Evolutionary conservation across 1,139 yeast genomes (phyloP), one percentile per base, ranked within the genome.

Genomic region (Geotrichum histeridarum): DNA sequence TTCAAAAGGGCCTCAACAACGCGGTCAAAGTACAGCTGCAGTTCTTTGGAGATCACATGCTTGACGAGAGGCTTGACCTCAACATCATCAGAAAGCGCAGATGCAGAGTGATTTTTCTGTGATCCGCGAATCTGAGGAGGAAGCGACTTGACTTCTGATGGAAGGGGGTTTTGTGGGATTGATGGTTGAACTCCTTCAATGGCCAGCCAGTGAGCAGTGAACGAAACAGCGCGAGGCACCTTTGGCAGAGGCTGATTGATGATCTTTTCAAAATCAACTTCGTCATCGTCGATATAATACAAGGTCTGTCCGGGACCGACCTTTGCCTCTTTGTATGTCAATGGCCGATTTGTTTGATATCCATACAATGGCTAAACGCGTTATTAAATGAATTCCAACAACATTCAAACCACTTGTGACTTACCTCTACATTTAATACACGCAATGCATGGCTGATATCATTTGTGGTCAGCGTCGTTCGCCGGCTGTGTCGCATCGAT

Each of bases 131-230:
- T 67, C 18, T 72, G 70, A 2, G 80, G 70, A 2, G 77, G 70
- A 50, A 72, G 67, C 35, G 71, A 67, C 50, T 68, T 67, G 58
- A 71, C 66, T 32, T 71, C 74, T 43, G 83, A 77, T 27, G 91
- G 82, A 46, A 86, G 80, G 37, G 99, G 99, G 71, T 94, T 94
- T 71, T 94, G 99, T 1, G 97, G 95, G 55, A 94, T 93, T 52
- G 94, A 86, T 1, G 99, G 99, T 67, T 94, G 99, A 3, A 94
- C 96, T 53, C 99, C 99, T 71, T 94, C 99, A 56, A 94, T 88
- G 0, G 99, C 98, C 42, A 94, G 77, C 99, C 99, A 94, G 70
- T 94, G 99, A 1, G 98, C 96, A 1, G 98, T 89, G 68, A 87
- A 91, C 0, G 96, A 84, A 1, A 95, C 84, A 57, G 86, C 84